Evolutionary conservation across 306 rosid species (phyloP).

Genomic region (Dalbergia cochinchinensis): DNA sequence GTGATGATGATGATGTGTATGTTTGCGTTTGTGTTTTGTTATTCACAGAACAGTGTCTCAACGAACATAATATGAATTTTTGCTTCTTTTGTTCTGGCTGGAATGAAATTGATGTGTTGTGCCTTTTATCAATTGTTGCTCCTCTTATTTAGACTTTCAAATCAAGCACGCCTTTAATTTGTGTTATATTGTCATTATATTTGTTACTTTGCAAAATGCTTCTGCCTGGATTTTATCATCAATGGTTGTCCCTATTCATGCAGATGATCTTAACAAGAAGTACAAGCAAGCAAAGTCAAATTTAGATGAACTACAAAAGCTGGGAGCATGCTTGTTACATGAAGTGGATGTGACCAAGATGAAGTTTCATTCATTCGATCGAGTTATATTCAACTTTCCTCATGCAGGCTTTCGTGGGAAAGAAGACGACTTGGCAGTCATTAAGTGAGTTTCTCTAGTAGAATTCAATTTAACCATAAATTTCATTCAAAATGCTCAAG

Average conservation of each 20-base stretch:
- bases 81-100: conserved; percentile 1
- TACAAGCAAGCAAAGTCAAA: conserved; percentile 64
- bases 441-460: conserved; percentile 55
- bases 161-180: not conserved
- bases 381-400: conserved; percentile 69
- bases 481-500: not conserved
- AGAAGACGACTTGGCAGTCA: conserved; percentile 38
- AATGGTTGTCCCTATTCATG: conserved; percentile 16
- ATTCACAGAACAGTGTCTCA: not conserved
- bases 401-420: conserved; percentile 68
- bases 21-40: not conserved
- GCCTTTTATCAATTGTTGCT: not conserved
- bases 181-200: not conserved
- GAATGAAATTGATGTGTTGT: conserved; percentile 1
- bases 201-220: not conserved
- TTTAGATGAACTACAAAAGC: conserved; percentile 47
- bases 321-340: conserved; percentile 58
- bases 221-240: conserved; percentile 1
- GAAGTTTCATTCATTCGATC: conserved; percentile 60
- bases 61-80: not conserved
- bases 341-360: conserved; percentile 70
- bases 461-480: not conserved
- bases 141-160: not conserved
- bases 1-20: not conserved
- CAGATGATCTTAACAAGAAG: conserved; percentile 54